phyloP scores from a whole-genome alignment of 2,329 filamentous ascomycete species.

The Dactylellina sp. region DNA sequence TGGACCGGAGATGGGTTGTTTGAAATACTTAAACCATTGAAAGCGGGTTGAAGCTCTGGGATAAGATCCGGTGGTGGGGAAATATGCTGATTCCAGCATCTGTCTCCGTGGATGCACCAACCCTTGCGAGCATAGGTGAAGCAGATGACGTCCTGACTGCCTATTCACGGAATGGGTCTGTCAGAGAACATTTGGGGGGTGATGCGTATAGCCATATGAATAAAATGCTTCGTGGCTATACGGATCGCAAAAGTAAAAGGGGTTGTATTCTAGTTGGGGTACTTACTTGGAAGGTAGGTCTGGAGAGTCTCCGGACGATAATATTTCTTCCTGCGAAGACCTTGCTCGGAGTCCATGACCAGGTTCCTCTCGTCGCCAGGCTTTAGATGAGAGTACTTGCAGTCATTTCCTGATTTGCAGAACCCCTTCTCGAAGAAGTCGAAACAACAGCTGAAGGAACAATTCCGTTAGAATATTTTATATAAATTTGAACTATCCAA shows the following conservation, averaged over 20 bases:
- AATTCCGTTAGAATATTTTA: constrained; percentile 21
- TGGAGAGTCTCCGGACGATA: constrained; percentile 52
- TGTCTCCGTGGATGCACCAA: constrained; percentile 54
- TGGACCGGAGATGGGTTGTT: constrained; percentile 45
- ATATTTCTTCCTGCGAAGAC: constrained; percentile 53
- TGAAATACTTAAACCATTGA: constrained; percentile 43
- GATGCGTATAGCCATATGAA: too few relatives aligned
- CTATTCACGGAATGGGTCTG: constrained; percentile 7
- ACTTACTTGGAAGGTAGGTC: constrained; percentile 52
- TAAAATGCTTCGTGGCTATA: too few relatives aligned
- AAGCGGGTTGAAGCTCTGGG: not conserved
- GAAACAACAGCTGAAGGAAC: constrained; percentile 45
- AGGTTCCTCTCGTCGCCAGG: constrained; percentile 51
- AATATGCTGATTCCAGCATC: constrained; percentile 56
- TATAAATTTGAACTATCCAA: not conserved
- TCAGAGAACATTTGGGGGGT: too few relatives aligned
- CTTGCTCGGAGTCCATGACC: constrained; percentile 53
- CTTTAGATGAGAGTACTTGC: constrained; percentile 51
- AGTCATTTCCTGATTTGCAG: constrained; percentile 52
- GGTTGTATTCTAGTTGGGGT: not conserved
- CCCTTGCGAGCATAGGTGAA: constrained; percentile 55
- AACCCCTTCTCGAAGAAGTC: constrained; percentile 49
- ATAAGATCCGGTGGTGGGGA: constrained; percentile 30
- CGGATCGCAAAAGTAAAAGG: not conserved
- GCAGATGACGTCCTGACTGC: constrained; percentile 53